A percentile compares a stretch with the other conserved stretches of the same genome.
These are phyloP conservation scores for Mycothermus thermophilus DNA, from an alignment of 495 filamentous ascomycete genomes.

Conservation along the genomic window DNA sequence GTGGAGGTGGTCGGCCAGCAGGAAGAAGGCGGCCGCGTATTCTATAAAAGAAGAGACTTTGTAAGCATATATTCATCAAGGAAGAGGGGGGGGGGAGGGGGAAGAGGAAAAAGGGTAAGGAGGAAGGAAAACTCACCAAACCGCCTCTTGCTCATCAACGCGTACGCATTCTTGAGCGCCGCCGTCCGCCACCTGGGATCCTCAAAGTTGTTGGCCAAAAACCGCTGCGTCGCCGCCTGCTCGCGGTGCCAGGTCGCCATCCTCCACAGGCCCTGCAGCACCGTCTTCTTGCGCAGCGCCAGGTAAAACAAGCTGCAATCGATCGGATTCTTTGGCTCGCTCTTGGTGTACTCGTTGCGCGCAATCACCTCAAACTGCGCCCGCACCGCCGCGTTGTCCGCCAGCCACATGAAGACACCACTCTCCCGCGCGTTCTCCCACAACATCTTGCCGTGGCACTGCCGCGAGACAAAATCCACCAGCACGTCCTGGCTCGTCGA, in stretches of 20 bases:
- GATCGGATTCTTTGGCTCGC: conserved; percentile 79
- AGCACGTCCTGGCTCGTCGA: conserved; percentile 87
- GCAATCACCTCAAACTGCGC: conserved; percentile 79
- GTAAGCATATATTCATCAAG: too few species aligned
- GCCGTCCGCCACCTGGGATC: conserved; percentile 78
- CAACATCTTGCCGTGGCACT: conserved; percentile 60
- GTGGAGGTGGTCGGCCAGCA: conserved; percentile 71
- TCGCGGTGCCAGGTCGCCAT: conserved; percentile 89
- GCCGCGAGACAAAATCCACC: conserved; percentile 68
- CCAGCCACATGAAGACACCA: conserved; percentile 93
- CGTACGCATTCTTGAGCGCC: conserved; percentile 93
- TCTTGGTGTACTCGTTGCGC: conserved; percentile 82
- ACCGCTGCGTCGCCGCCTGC: conserved; percentile 57
- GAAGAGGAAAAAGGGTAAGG: neutral
- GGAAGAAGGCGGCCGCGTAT: conserved; percentile 93
- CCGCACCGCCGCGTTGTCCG: conserved; percentile 57
- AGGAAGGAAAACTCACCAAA: conserved; percentile 46
- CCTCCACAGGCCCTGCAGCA: conserved; percentile 85
- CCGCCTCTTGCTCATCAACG: conserved; percentile 79
- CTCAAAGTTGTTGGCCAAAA: conserved; percentile 78
- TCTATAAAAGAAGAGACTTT: conserved; percentile 37
- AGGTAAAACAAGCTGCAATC: conserved; percentile 89
- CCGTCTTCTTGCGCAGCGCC: conserved; percentile 79
- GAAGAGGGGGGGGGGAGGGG: too few species aligned
- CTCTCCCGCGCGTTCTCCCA: conserved; percentile 79